Evolutionary conservation across 164 flowering plant species (phyloP).

Genomic region (Berberis thunbergii): DNA sequence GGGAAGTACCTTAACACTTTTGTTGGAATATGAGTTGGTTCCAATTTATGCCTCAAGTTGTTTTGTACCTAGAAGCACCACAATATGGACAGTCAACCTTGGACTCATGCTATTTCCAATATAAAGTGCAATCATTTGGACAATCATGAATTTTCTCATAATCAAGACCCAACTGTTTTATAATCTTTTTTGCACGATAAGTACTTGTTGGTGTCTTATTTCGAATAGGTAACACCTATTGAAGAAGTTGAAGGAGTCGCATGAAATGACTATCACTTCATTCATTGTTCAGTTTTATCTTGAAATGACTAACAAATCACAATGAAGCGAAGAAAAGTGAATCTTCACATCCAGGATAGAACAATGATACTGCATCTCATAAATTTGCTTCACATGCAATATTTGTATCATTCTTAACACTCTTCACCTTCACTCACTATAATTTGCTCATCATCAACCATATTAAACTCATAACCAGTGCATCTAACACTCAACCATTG

Average conservation of each 20-base stretch:
- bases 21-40: neutral
- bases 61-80: neutral
- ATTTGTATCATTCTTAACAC: too few species aligned
- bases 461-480: too few species aligned
- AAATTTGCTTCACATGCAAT: too few species aligned
- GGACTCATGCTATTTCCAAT: neutral
- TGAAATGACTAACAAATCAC: neutral
- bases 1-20: neutral
- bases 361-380: neutral
- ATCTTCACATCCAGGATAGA: neutral
- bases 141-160: neutral
- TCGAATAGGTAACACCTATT: neutral
- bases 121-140: neutral
- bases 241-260: neutral
- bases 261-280: neutral
- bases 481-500: too few species aligned
- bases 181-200: neutral
- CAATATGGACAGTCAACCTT: neutral
- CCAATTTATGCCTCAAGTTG: neutral
- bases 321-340: neutral
- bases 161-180: neutral
- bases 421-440: too few species aligned
- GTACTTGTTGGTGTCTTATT: neutral
- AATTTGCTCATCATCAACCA: too few species aligned
- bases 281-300: too few species aligned